A percentile compares a stretch with the other conserved stretches of the same genome.
Evolutionary conservation across 2,329 filamentous ascomycete species (phyloP).

Genomic region (Pseudocercospora macadamiae): DNA sequence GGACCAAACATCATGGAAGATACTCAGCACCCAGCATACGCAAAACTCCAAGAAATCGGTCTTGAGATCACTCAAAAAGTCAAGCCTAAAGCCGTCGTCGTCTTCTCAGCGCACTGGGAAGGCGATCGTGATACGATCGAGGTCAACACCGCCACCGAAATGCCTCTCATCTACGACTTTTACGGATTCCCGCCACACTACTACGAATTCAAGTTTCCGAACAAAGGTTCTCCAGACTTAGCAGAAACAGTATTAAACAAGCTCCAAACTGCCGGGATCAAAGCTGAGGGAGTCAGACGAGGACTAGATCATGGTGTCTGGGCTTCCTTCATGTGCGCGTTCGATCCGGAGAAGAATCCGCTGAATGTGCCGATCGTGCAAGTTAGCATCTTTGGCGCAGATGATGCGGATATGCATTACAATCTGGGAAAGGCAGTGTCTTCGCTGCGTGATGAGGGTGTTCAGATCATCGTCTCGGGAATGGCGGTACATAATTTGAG

Average conservation of each 20-base stretch:
- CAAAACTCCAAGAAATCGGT: slow-evolving; percentile 66
- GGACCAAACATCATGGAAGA: slow-evolving; percentile 68
- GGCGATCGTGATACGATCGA: slow-evolving; percentile 59
- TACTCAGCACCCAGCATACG: slow-evolving; percentile 68
- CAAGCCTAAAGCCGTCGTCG: slow-evolving; percentile 71
- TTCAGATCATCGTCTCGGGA: slow-evolving; percentile 71
- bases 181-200: slow-evolving; percentile 72
- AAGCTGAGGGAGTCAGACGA: slow-evolving; percentile 61
- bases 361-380: slow-evolving; percentile 66
- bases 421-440: slow-evolving; percentile 67
- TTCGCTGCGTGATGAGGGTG: slow-evolving; percentile 66
- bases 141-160: slow-evolving; percentile 67
- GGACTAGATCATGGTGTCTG: slow-evolving; percentile 78
- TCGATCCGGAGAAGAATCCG: slow-evolving; percentile 43
- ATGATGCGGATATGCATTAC: slow-evolving; percentile 68
- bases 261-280: slow-evolving; percentile 62
- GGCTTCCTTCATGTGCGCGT: slow-evolving; percentile 66
- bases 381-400: slow-evolving; percentile 67
- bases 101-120: slow-evolving; percentile 80
- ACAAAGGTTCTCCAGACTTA: slow-evolving; percentile 62
- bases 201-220: slow-evolving; percentile 69
- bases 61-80: slow-evolving; percentile 70
- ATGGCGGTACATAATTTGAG: slow-evolving; percentile 63
- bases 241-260: slow-evolving; percentile 61
- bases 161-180: slow-evolving; percentile 73